These are phyloP conservation scores for Penicillium sp. DNA, from an alignment of 2,329 filamentous ascomycete species.

Conservation along the genomic window DNA sequence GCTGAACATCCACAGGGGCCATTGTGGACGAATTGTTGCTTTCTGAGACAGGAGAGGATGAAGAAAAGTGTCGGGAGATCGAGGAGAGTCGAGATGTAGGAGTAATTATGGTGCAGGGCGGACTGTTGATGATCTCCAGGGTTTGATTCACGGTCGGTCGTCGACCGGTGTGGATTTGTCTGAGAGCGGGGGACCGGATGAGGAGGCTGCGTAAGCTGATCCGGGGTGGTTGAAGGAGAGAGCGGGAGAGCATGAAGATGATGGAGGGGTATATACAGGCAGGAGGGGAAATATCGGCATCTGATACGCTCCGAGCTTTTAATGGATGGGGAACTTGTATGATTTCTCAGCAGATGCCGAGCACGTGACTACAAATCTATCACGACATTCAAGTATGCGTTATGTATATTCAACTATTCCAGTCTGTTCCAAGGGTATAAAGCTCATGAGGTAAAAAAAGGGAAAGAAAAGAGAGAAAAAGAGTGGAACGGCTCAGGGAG, in stretches of 20 bases:
- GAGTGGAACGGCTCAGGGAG: background rate
- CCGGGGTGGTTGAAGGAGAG: slow-evolving; percentile 17
- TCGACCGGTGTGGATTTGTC: slow-evolving; percentile 12
- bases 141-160: slow-evolving; percentile 17
- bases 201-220: slow-evolving; percentile 21
- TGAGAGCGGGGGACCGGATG: slow-evolving; percentile 6
- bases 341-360: slow-evolving; percentile 8
- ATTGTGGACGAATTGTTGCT: slow-evolving; percentile 32
- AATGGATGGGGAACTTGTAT: background rate
- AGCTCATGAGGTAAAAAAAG: background rate
- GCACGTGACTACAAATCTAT: slow-evolving; percentile 17
- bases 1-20: slow-evolving; percentile 44
- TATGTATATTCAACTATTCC: background rate
- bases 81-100: slow-evolving; percentile 34
- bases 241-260: slow-evolving; percentile 24
- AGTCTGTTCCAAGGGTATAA: background rate
- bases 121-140: slow-evolving; percentile 25
- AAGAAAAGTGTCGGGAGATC: slow-evolving; percentile 41
- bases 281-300: slow-evolving; percentile 14
- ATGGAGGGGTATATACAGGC: slow-evolving; percentile 18
- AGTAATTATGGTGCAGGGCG: slow-evolving; percentile 12
- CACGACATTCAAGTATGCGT: background rate
- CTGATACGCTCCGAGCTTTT: slow-evolving; percentile 6
- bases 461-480: background rate
- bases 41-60: slow-evolving; percentile 11